Percentiles rank a stretch among this genome's conserved stretches.
Evolutionary conservation across 192 early-diverging fungal species (phyloP).

Genomic region (Umbelopsis sp.): DNA sequence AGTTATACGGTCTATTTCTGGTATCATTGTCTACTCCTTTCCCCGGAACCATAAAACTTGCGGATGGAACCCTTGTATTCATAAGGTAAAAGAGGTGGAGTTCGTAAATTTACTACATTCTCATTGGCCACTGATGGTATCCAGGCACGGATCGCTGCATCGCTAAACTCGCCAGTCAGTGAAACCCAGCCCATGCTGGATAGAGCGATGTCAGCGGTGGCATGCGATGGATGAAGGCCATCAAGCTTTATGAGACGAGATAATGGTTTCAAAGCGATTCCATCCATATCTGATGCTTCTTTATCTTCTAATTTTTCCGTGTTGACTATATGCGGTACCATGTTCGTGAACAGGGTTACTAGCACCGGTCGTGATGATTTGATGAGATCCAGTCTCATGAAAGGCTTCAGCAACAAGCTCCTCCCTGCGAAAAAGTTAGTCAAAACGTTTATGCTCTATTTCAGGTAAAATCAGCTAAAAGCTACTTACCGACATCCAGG

Average conservation of each 20-base stretch:
- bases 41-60: constrained; percentile 40
- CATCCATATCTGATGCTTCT: constrained; percentile 30
- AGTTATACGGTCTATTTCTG: background rate
- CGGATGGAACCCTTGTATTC: constrained; percentile 53
- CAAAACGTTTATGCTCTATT: background rate
- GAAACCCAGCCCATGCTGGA: constrained; percentile 67
- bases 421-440: constrained; percentile 25
- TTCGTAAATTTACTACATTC: constrained; percentile 34
- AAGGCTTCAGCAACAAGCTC: constrained; percentile 59
- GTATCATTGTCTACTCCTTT: constrained; percentile 29
- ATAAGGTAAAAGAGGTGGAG: constrained; percentile 65
- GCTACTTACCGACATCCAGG: constrained; percentile 45
- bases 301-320: constrained; percentile 46
- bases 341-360: constrained; percentile 56
- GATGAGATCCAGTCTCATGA: constrained; percentile 62
- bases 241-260: constrained; percentile 44
- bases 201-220: constrained; percentile 60
- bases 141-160: constrained; percentile 53
- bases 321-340: constrained; percentile 62
- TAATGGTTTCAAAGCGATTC: constrained; percentile 43
- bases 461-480: background rate
- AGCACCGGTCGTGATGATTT: constrained; percentile 47
- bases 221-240: constrained; percentile 46
- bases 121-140: constrained; percentile 51
- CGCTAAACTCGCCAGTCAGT: constrained; percentile 53